Percentiles rank a stretch among this genome's conserved stretches.
phyloP scores from a whole-genome alignment of 148 eudicot genomes.

The Drosera capensis region DNA sequence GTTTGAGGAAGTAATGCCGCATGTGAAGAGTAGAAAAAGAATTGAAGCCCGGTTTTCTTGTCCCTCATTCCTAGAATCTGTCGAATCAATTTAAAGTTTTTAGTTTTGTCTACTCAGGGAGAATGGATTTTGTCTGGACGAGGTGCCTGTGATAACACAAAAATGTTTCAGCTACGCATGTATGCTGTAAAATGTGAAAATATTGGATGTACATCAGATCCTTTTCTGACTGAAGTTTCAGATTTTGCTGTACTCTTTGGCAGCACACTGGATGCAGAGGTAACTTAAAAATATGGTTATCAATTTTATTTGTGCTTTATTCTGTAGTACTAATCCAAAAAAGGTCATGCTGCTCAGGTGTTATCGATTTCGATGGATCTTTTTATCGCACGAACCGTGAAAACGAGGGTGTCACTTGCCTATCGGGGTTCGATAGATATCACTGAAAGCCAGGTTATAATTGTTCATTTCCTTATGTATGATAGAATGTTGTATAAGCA shows the following conservation, averaged over 20 bases:
- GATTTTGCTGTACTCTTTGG: constrained; percentile 83
- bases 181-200: constrained; percentile 59
- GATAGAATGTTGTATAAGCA: background rate
- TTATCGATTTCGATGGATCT: constrained; percentile 99
- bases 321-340: background rate
- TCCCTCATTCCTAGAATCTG: background rate
- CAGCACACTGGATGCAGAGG: constrained; percentile 99
- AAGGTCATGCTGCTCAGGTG: constrained; percentile 32
- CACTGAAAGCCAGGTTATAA: constrained; percentile 55
- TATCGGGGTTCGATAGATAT: constrained; percentile 57
- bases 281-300: constrained; percentile 6
- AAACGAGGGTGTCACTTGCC: constrained; percentile 68
- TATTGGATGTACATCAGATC: constrained; percentile 71
- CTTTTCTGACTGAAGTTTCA: constrained; percentile 64
- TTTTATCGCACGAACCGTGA: constrained; percentile 89
- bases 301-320: background rate
- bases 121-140: constrained; percentile 89
- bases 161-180: constrained; percentile 55
- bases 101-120: constrained; percentile 32
- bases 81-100: background rate
- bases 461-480: background rate
- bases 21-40: no score
- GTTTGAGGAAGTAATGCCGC: no score
- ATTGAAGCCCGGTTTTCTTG: background rate
- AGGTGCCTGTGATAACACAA: constrained; percentile 27